These are phyloP conservation scores for Mediolabrus comicus DNA, from an alignment of 108 stramenopile genomes.

Conservation along the genomic window DNA sequence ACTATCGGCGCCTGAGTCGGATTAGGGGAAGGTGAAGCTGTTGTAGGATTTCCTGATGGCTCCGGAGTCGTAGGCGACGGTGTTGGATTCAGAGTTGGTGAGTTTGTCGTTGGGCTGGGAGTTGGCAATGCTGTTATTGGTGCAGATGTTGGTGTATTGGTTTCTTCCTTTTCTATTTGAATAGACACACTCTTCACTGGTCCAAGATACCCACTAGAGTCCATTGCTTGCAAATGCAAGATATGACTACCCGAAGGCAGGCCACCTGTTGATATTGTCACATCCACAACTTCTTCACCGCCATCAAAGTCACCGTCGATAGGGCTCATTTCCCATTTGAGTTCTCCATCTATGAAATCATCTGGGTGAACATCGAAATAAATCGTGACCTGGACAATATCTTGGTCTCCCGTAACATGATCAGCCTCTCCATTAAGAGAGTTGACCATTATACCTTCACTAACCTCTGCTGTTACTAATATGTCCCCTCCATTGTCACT, in stretches of 20 bases:
- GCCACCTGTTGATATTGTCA: background rate
- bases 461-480: conserved; percentile 16
- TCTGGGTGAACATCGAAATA: conserved; percentile 35
- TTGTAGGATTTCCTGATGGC: background rate
- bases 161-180: conserved; percentile 12
- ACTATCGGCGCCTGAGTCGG: background rate
- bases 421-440: conserved; percentile 6
- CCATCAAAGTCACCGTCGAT: background rate
- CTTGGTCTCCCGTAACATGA: conserved; percentile 29
- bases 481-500: conserved; percentile 8
- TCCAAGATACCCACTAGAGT: conserved; percentile 43
- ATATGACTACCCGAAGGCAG: conserved; percentile 23
- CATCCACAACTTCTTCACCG: conserved; percentile 2
- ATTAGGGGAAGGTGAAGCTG: background rate
- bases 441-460: conserved; percentile 33
- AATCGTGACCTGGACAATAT: conserved; percentile 11
- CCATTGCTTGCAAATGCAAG: conserved; percentile 45
- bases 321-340: conserved; percentile 17
- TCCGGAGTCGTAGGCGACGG: background rate
- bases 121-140: background rate
- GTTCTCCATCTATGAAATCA: conserved; percentile 14
- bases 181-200: conserved; percentile 40
- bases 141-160: background rate
- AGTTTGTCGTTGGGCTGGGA: background rate
- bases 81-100: background rate